phyloP scores from a whole-genome alignment of 2,329 filamentous ascomycete species.

The Elsinoe fawcettii region DNA sequence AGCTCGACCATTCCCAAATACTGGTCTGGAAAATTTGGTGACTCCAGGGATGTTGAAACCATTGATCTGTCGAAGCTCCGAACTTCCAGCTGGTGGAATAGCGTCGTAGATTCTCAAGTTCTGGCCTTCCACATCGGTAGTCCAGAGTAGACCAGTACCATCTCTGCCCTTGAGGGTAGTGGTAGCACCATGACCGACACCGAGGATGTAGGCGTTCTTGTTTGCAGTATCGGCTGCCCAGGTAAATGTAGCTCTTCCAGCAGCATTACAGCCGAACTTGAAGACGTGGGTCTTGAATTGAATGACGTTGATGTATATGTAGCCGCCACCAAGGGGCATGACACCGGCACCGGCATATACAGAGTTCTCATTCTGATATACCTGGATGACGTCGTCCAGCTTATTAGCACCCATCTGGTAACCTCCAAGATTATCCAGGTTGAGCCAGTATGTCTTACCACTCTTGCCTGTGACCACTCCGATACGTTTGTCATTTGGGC shows the following conservation, averaged over 20 bases:
- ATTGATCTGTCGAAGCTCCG: slow-evolving; percentile 43
- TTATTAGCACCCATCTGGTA: slow-evolving; percentile 40
- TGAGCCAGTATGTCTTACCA: slow-evolving; percentile 45
- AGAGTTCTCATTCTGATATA: slow-evolving; percentile 42
- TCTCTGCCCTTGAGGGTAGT: slow-evolving; percentile 48
- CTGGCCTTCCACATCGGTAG: slow-evolving; percentile 47
- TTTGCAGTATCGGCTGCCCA: slow-evolving; percentile 45
- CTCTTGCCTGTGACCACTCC: slow-evolving; percentile 45
- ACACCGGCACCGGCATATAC: slow-evolving; percentile 44
- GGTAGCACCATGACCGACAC: slow-evolving; percentile 50
- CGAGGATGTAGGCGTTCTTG: slow-evolving; percentile 46
- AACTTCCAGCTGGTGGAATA: slow-evolving; percentile 31
- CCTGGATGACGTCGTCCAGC: slow-evolving; percentile 38
- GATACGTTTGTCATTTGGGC: slow-evolving; percentile 39
- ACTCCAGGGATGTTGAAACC: slow-evolving; percentile 46
- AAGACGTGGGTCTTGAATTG: slow-evolving; percentile 50
- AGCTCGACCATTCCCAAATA: slow-evolving; percentile 50
- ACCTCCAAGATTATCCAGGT: slow-evolving; percentile 43
- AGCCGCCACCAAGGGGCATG: slow-evolving; percentile 41
- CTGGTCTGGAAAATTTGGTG: slow-evolving; percentile 51
- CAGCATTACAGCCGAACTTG: slow-evolving; percentile 47
- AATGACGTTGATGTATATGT: slow-evolving; percentile 47
- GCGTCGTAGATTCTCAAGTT: slow-evolving; percentile 49
- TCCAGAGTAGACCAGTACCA: slow-evolving; percentile 52
- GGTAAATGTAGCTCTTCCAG: slow-evolving; percentile 46